phyloP scores from a whole-genome alignment of 495 filamentous ascomycete genomes.

The Aspergillus sclerotioniger region DNA sequence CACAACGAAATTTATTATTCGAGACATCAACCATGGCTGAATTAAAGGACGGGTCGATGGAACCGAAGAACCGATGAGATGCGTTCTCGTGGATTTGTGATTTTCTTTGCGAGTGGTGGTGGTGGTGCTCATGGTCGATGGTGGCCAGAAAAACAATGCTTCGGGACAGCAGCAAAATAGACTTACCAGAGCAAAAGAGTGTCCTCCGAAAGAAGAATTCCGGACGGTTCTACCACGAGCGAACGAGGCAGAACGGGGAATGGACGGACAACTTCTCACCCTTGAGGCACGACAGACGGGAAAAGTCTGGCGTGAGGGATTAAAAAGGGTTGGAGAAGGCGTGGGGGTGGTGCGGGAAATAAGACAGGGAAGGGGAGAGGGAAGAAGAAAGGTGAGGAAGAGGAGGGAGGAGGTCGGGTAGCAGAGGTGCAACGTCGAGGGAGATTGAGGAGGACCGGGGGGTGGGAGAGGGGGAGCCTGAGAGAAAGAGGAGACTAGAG shows the following conservation, averaged over 20 bases:
- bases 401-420: slow-evolving; percentile 16
- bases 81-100: not conserved
- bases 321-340: slow-evolving; percentile 18
- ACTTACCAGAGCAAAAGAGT: not conserved
- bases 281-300: slow-evolving; percentile 24
- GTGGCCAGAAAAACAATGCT: slow-evolving; percentile 26
- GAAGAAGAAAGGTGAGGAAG: slow-evolving; percentile 21
- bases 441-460: slow-evolving; percentile 21
- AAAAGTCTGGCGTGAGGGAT: slow-evolving; percentile 23
- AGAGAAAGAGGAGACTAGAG: slow-evolving; percentile 2
- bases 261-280: slow-evolving; percentile 17
- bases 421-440: slow-evolving; percentile 17
- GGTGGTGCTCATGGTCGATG: not conserved
- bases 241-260: slow-evolving; percentile 35
- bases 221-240: slow-evolving; percentile 35
- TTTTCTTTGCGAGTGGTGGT: not conserved
- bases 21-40: not conserved
- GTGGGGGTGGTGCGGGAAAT: slow-evolving; percentile 15
- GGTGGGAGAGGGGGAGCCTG: slow-evolving; percentile 15
- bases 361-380: slow-evolving; percentile 16
- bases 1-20: not conserved
- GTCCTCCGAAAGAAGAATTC: slow-evolving; percentile 19
- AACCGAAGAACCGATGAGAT: slow-evolving; percentile 1
- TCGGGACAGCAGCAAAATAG: slow-evolving; percentile 3
- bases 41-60: not conserved